A percentile compares a stretch with the other conserved stretches of the same genome.
phyloP scores from a whole-genome alignment of 2,329 filamentous ascomycete species.

The Fusarium burgessii region DNA sequence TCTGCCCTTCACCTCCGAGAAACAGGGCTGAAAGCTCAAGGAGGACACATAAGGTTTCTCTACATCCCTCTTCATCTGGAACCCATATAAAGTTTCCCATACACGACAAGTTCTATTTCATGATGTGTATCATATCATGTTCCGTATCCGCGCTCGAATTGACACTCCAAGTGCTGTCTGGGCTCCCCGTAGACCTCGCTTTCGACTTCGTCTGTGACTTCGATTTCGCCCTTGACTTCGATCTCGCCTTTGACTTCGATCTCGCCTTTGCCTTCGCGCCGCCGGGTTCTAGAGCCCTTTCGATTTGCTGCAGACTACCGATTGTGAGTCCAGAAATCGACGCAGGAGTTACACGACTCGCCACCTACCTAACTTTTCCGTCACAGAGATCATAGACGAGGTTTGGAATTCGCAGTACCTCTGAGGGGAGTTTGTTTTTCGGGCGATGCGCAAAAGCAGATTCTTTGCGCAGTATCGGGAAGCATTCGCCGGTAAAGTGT shows the following conservation, averaged over 20 bases:
- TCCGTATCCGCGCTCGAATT: constrained; percentile 32
- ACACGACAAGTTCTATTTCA: constrained; percentile 36
- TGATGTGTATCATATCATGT: constrained; percentile 47
- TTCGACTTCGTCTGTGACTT: constrained; percentile 20
- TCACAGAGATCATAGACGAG: constrained; percentile 43
- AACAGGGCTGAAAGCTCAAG: constrained; percentile 42
- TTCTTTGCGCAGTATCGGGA: constrained; percentile 42
- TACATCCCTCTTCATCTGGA: constrained; percentile 45
- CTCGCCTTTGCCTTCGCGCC: constrained; percentile 30
- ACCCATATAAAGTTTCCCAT: constrained; percentile 28
- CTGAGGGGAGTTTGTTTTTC: constrained; percentile 37
- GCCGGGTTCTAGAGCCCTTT: constrained; percentile 40
- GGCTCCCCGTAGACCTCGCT: constrained; percentile 24
- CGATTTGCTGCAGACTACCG: constrained; percentile 40
- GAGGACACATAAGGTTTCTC: constrained; percentile 44
- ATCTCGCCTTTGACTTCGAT: constrained; percentile 17
- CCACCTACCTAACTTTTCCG: constrained; percentile 42
- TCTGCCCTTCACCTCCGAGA: constrained; percentile 43
- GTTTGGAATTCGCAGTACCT: constrained; percentile 39
- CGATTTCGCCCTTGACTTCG: constrained; percentile 31
- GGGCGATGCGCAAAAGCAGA: constrained; percentile 41
- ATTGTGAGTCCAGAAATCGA: constrained; percentile 18
- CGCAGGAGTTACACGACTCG: background rate
- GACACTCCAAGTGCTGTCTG: constrained; percentile 26
- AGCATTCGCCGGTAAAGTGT: constrained; percentile 45